Evolutionary conservation across 495 filamentous ascomycete genomes (phyloP).

Genomic region (Hypoxylon fragiforme): DNA sequence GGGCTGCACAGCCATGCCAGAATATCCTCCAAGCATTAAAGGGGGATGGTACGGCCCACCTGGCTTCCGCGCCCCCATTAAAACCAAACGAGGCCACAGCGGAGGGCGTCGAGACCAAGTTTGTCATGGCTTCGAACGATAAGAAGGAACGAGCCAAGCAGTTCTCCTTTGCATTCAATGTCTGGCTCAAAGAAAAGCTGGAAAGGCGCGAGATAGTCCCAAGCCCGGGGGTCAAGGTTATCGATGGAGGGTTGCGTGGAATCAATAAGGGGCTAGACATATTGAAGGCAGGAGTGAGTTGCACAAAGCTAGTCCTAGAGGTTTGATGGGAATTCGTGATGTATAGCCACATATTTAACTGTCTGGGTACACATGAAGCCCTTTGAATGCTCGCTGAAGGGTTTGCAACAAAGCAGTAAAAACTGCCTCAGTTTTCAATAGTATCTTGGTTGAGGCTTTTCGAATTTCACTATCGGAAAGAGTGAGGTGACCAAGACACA

Average conservation of each 20-base stretch:
- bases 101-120: constrained; percentile 47
- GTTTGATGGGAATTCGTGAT: constrained; percentile 4
- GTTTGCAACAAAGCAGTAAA: too few species aligned
- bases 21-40: constrained; percentile 15
- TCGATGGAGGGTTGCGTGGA: constrained; percentile 49
- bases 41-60: constrained; percentile 36
- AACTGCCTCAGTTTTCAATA: too few species aligned
- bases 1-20: constrained; percentile 24
- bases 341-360: too few species aligned
- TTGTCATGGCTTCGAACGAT: constrained; percentile 41
- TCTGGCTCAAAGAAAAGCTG: constrained; percentile 48
- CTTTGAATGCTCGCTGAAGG: too few species aligned
- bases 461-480: too few species aligned
- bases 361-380: too few species aligned
- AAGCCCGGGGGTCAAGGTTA: constrained; percentile 48
- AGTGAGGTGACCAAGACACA: too few species aligned
- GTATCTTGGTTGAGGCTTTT: too few species aligned
- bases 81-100: constrained; percentile 37
- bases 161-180: constrained; percentile 46
- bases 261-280: constrained; percentile 51
- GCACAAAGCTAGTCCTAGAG: constrained; percentile 30
- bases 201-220: constrained; percentile 47
- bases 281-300: constrained; percentile 50
- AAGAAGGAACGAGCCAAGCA: constrained; percentile 42
- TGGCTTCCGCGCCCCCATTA: constrained; percentile 44